These are phyloP conservation scores for Nematocida sp. DNA, from an alignment of 371 early-diverging fungal species.

Conservation along the genomic window DNA sequence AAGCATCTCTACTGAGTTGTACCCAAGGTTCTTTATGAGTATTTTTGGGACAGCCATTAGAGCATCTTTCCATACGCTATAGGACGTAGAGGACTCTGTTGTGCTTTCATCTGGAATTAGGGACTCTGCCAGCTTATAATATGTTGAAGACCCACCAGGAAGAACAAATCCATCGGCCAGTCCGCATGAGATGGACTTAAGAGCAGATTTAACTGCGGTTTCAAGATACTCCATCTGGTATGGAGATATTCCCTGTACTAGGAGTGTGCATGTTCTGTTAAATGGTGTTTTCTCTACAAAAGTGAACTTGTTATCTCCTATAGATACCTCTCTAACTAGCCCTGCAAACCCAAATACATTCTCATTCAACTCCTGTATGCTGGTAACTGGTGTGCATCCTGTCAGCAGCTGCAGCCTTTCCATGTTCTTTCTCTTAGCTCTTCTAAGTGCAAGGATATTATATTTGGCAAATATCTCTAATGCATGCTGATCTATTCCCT, in stretches of 20 bases:
- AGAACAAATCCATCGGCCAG: constrained; percentile 85
- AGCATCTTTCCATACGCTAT: constrained; percentile 73
- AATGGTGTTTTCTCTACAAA: constrained; percentile 88
- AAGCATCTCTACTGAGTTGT: constrained; percentile 90
- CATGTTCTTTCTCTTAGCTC: constrained; percentile 98
- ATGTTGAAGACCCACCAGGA: constrained; percentile 92
- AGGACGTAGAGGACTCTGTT: constrained; percentile 31
- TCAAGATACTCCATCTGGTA: constrained; percentile 90
- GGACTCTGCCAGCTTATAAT: constrained; percentile 73
- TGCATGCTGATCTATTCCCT: constrained; percentile 97
- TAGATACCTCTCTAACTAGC: constrained; percentile 84
- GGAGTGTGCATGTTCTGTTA: constrained; percentile 80
- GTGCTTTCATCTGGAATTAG: constrained; percentile 34
- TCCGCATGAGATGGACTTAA: constrained; percentile 77
- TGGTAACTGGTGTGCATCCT: constrained; percentile 92
- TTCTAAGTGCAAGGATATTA: constrained; percentile 89
- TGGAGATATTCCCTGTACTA: constrained; percentile 90
- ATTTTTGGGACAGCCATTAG: constrained; percentile 88
- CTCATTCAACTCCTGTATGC: constrained; percentile 84
- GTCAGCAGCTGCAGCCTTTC: constrained; percentile 94
- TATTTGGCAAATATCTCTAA: constrained; percentile 92
- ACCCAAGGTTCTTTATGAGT: constrained; percentile 86
- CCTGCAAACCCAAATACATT: constrained; percentile 87
- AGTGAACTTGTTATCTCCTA: constrained; percentile 98
- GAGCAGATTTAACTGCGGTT: constrained; percentile 92